phyloP scores from a whole-genome alignment of 495 filamentous ascomycete species.

The Podospora appendiculata region DNA sequence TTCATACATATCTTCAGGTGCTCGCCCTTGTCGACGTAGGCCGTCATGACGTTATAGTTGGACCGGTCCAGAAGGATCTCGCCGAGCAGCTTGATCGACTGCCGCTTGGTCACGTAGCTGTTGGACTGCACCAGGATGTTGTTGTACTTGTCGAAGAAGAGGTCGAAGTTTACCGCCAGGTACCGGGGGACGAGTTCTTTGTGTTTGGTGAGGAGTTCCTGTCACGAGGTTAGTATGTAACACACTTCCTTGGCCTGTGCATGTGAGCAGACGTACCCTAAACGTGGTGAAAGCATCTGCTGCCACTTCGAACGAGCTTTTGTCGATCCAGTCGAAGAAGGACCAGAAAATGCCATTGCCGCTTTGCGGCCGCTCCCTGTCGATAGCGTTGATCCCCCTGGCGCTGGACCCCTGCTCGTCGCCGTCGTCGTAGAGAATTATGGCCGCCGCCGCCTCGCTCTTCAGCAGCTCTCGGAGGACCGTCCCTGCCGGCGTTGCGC shows the following conservation, averaged over 20 bases:
- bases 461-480: constrained; percentile 90
- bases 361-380: constrained; percentile 56
- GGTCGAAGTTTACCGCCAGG: constrained; percentile 75
- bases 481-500: constrained; percentile 85
- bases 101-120: constrained; percentile 95
- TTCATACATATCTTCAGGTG: constrained; percentile 99
- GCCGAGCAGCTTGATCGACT: constrained; percentile 94
- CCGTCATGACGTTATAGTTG: constrained; percentile 97
- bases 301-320: constrained; percentile 89
- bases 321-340: constrained; percentile 98
- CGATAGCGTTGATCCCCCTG: constrained; percentile 56
- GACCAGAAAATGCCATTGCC: constrained; percentile 88
- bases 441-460: constrained; percentile 76
- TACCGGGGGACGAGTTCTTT: constrained; percentile 83
- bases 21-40: constrained; percentile 89
- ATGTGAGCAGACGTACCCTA: constrained; percentile 49
- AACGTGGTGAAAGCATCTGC: constrained; percentile 98
- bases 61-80: constrained; percentile 91
- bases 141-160: constrained; percentile 92
- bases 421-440: constrained; percentile 89
- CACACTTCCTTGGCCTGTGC: too few relatives aligned
- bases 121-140: constrained; percentile 78
- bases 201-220: constrained; percentile 94
- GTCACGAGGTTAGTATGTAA: not conserved
- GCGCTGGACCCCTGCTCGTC: constrained; percentile 42